Percentiles rank a stretch among this genome's conserved stretches.
phyloP scores from a whole-genome alignment of 306 rosid species.

The Mimosa bimucronata region DNA sequence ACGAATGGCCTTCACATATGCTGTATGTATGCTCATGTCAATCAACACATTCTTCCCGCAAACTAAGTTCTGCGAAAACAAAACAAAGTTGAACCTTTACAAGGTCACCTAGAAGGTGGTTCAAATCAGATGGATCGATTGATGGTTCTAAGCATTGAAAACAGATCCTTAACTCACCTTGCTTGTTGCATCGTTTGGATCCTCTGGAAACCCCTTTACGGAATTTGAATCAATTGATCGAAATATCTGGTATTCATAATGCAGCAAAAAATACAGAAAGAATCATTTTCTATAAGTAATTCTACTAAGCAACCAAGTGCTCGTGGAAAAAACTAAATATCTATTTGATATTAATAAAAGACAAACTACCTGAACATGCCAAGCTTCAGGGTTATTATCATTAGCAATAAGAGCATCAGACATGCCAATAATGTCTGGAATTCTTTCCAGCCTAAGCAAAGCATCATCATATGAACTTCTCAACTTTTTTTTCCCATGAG shows the following conservation, averaged over 20 bases:
- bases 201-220: constrained; percentile 86
- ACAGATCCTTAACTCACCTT: constrained; percentile 53
- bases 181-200: constrained; percentile 72
- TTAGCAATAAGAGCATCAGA: constrained; percentile 43
- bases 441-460: constrained; percentile 78
- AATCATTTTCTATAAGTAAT: constrained; percentile 22
- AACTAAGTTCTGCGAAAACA: constrained; percentile 72
- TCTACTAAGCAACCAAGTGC: constrained; percentile 15
- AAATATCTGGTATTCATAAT: constrained; percentile 73
- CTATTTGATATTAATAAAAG: constrained; percentile 17
- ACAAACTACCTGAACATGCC: constrained; percentile 90
- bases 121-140: constrained; percentile 18
- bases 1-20: constrained; percentile 94
- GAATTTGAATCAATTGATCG: constrained; percentile 96
- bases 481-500: constrained; percentile 77
- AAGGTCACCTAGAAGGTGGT: constrained; percentile 16
- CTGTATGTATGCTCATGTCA: constrained; percentile 98
- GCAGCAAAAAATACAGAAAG: constrained; percentile 7
- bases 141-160: constrained; percentile 17
- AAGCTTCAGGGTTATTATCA: constrained; percentile 77
- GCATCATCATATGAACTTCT: constrained; percentile 67
- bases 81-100: constrained; percentile 36
- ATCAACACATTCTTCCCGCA: constrained; percentile 96
- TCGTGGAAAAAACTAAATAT: constrained; percentile 28
- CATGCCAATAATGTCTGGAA: constrained; percentile 64